A percentile compares a stretch with the other conserved stretches of the same genome.
phyloP scores from a whole-genome alignment of 345 rosid species.

The Eucalyptus paniculata region DNA sequence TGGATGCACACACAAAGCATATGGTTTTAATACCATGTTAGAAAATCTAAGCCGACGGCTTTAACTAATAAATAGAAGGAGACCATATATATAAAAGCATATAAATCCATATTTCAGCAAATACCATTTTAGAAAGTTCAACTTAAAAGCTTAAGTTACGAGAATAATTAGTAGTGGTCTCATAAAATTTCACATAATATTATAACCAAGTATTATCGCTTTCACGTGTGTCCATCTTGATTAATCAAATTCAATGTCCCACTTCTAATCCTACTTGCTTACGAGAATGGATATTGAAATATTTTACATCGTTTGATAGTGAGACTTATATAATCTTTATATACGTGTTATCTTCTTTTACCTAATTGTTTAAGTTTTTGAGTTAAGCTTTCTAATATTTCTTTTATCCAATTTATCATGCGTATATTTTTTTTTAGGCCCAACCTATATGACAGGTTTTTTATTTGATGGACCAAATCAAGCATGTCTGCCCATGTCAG shows the following conservation, averaged over 20 bases:
- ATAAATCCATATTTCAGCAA: not conserved
- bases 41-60: rapidly evolving
- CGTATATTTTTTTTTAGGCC: not conserved
- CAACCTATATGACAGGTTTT: not conserved
- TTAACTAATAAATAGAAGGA: not conserved
- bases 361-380: not conserved
- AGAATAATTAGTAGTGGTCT: not conserved
- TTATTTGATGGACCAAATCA: too few species aligned
- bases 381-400: not conserved
- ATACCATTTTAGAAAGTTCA: not conserved
- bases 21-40: not conserved
- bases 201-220: not conserved
- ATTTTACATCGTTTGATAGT: rapidly evolving
- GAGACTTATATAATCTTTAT: not conserved
- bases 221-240: not conserved
- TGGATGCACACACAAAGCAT: not conserved
- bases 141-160: not conserved
- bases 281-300: not conserved
- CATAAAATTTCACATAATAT: not conserved
- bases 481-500: too few species aligned
- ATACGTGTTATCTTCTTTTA: not conserved
- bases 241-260: not conserved
- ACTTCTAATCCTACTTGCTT: not conserved
- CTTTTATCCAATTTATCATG: not conserved
- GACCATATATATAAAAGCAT: not conserved